phyloP scores from a whole-genome alignment of 2,329 filamentous ascomycete species.

The Myriosclerotinia scirpicola region DNA sequence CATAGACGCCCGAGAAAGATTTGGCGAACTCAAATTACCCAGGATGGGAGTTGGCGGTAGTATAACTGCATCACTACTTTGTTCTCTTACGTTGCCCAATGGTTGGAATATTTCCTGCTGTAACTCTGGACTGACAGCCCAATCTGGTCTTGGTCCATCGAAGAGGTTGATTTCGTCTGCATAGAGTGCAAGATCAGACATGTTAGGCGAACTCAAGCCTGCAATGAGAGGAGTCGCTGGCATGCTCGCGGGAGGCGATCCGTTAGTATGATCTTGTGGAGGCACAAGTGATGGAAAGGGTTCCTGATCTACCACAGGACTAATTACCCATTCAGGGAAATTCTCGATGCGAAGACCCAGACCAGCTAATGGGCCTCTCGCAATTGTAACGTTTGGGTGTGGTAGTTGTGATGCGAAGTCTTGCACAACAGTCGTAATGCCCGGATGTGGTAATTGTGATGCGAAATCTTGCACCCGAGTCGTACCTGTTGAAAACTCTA shows the following conservation, averaged over 20 bases:
- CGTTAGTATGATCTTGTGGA: not conserved
- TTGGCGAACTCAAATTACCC: no score
- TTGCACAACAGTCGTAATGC: no score
- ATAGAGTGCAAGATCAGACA: not conserved
- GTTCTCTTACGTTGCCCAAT: rapidly evolving
- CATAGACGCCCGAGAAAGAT: no score
- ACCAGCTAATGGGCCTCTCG: not conserved
- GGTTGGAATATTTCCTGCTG: not conserved
- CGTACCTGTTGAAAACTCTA: no score
- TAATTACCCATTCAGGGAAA: not conserved
- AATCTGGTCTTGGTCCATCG: not conserved
- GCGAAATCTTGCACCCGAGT: not conserved
- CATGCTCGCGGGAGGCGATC: not conserved
- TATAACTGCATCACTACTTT: not conserved
- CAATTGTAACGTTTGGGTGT: not conserved
- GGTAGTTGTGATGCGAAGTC: not conserved
- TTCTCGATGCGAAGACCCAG: not conserved
- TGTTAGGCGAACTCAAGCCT: not conserved
- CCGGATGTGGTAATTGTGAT: not conserved
- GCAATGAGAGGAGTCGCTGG: not conserved
- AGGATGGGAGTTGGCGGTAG: rapidly evolving
- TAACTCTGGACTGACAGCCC: not conserved
- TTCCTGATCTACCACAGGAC: not conserved
- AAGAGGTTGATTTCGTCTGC: not conserved
- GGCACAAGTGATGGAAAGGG: not conserved